Evolutionary conservation across 176 grass and related monocot genomes (phyloP), one percentile per base, ranked within the genome.

Genomic region (Phyllostachys edulis): DNA sequence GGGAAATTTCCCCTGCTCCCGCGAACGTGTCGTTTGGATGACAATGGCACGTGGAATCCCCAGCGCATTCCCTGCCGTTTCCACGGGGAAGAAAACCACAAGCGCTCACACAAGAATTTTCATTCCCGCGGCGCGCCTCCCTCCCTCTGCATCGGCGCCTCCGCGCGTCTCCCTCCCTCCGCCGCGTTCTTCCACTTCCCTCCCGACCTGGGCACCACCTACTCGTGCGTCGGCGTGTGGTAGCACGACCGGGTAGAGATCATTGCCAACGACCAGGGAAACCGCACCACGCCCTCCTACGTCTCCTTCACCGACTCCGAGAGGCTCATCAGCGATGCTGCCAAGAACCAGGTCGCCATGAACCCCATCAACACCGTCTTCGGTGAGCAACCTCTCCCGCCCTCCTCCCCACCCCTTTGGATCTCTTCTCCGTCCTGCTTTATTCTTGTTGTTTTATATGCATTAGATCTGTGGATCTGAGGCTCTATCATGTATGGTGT

Each of bases 171-270:
- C n/a, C n/a, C n/a, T n/a, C n/a, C n/a, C 29, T 29, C 29, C 29
- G 1, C 29, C 29, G 29, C 1, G 29, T 29, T 29, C 29, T 29
- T 29, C 29, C 29, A 1, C 29, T 1, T 29, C 29, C 29, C 29
- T 29, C 29, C 29, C 29, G 8, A 57, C 21, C 55, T n/a, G 55
- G 20, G 20, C 21, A 57, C 47, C 47, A 23, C 55, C 20, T 50
- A 13, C 14, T 15, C 47, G 14, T 16, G 55, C 77, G 94, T 96
- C 16, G 94, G 91, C 59, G 94, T 93, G 10, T 96, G 94, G 94
- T 91, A 96, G 69, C 94, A 96, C 78, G 94, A 96, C 80, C 94
- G 94, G n/a, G 91, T 96, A 16, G 94, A 96, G 89, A 96, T 96
- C 87, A 96, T 96, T 84, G 91, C 94, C 84, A 96, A 96, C 71